Evolutionary conservation across 2,329 filamentous ascomycete genomes (phyloP), one percentile per base, ranked within the genome.

Genomic region (Cordyceps farinosa): DNA sequence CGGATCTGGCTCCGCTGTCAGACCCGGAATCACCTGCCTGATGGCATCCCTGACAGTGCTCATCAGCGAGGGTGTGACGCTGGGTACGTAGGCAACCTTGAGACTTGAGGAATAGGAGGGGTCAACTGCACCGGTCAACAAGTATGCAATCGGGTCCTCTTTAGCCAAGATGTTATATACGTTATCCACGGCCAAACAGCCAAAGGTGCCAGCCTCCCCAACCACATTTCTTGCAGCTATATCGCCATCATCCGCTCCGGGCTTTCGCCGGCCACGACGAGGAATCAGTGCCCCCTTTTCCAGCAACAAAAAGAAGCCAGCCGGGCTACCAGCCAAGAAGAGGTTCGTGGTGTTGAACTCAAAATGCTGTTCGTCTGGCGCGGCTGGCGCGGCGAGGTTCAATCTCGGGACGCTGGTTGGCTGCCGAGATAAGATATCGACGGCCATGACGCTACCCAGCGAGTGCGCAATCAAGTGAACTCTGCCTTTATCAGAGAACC

Each of bases 391-490:
- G 50, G 73, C 69, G 8, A 82, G 69, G 60, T 85, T 76, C 7
- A 85, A 66, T 34, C 71, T 75, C 0, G 90, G 86, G 1, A 90
- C 79, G 10, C 76, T 77, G 0, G 90, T 97, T 3, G 95, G 95
- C 73, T 99, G 95, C 56, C 89, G 87, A 48, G 91, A 96, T 8
- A 99, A 80, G 40, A 98, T 89, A 68, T 99, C 95, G 44, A 97
- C 80, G 2, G 93, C 90, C 91, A 99, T 98, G 45, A 92, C 92
- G 68, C 91, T 97, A 11, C 95, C 95, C 1, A 99, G 83, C 0
- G 93, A 97, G 74, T 99, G 95, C 0, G 90, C 95, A 65, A 99
- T 90, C 5, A 99, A 79, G 75, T 99, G 95, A 1, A 98, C 92
- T 9, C 91, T 88, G 7, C 95, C 95, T 65, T 86, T 82, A 27